These are phyloP conservation scores for Lactarius sanguifluus DNA, from an alignment of 768 basidiomycete genomes.

Conservation along the genomic window DNA sequence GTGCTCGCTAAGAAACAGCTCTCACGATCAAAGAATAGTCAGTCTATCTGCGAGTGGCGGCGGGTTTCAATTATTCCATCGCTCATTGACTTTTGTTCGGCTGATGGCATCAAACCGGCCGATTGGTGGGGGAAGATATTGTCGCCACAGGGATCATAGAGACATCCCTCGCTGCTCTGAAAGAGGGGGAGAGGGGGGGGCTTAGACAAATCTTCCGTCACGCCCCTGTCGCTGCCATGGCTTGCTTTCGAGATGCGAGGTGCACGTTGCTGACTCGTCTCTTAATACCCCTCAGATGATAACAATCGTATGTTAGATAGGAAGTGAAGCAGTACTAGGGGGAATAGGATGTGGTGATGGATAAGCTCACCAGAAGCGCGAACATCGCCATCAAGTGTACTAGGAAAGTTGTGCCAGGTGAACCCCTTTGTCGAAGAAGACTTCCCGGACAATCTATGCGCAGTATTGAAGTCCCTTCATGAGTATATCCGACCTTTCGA, in stretches of 20 bases:
- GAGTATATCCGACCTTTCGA: too few species aligned
- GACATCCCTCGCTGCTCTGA: not conserved
- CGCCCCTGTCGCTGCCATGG: not conserved
- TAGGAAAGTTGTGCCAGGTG: not conserved
- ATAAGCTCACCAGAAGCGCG: not conserved
- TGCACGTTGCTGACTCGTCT: not conserved
- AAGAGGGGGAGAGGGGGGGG: not conserved
- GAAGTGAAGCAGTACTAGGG: not conserved
- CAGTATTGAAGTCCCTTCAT: not conserved
- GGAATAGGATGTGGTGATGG: not conserved
- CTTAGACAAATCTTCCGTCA: not conserved
- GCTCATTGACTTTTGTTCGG: not conserved
- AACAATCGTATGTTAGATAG: not conserved
- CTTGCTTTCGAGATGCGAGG: not conserved
- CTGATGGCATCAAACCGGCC: not conserved
- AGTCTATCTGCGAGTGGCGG: not conserved
- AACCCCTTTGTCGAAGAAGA: not conserved
- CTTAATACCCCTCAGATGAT: not conserved
- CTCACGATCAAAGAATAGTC: not conserved
- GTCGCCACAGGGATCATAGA: not conserved
- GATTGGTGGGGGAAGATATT: not conserved
- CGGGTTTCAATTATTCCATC: not conserved
- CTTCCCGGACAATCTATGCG: not conserved
- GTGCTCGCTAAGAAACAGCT: not conserved
- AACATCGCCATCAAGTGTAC: not conserved